A percentile compares a stretch with the other conserved stretches of the same genome.
phyloP scores from a whole-genome alignment of 148 eudicot genomes.

The Silene uniflora region DNA sequence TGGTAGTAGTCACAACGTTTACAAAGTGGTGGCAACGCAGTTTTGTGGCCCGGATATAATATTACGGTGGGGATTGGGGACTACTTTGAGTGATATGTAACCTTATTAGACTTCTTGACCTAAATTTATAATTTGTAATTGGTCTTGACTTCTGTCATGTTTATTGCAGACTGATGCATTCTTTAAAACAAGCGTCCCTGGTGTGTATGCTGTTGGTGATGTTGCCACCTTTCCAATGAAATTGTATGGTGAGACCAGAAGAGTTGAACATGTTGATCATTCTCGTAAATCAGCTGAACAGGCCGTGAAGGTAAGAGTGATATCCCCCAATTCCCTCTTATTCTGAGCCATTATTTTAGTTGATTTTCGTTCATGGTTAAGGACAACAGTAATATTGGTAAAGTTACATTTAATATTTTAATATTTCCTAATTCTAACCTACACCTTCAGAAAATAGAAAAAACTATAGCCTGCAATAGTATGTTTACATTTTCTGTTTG shows the following conservation, averaged over 20 bases:
- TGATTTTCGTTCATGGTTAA: background rate
- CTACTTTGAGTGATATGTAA: background rate
- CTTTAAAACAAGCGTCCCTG: constrained; percentile 77
- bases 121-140: background rate
- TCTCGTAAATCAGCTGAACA: constrained; percentile 99
- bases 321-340: background rate
- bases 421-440: background rate
- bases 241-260: constrained; percentile 69
- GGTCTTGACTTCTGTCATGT: constrained; percentile 13
- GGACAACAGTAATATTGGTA: background rate
- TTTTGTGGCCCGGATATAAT: background rate
- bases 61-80: background rate
- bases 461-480: background rate
- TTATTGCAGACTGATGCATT: constrained; percentile 80
- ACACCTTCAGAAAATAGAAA: too few species aligned
- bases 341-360: background rate
- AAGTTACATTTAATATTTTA: background rate
- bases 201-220: constrained; percentile 96
- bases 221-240: constrained; percentile 97
- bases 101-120: background rate
- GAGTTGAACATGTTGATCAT: constrained; percentile 98
- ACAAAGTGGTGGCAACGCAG: background rate
- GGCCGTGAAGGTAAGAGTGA: constrained; percentile 76
- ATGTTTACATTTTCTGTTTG: too few species aligned
- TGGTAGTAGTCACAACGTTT: background rate